Conservation (phyloP, 108 stramenopile species). For the Nitzschia inconspicua region DNA sequence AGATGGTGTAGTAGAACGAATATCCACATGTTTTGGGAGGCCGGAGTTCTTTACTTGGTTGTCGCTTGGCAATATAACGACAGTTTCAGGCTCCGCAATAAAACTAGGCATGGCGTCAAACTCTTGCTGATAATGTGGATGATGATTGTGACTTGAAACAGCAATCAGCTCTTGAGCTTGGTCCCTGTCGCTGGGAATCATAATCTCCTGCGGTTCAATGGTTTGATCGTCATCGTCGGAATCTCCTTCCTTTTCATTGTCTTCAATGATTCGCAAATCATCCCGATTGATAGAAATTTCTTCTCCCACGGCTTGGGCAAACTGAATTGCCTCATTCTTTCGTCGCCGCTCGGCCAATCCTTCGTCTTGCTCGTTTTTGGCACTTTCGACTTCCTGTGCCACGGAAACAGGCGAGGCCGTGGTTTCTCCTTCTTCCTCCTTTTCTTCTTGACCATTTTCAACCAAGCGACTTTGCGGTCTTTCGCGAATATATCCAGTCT, state of each 20-base stretch:
- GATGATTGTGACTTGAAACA: conserved; percentile 1
- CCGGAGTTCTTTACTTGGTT: neutral
- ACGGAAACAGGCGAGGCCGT: conserved; percentile 8
- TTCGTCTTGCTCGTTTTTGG: conserved; percentile 14
- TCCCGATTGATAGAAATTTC: conserved; percentile 37
- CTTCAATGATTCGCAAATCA: conserved; percentile 62
- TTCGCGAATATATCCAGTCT: no score
- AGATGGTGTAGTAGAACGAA: no score
- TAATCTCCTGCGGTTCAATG: neutral
- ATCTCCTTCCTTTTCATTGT: conserved; percentile 37
- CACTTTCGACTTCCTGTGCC: conserved; percentile 6
- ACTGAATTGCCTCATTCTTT: conserved; percentile 57
- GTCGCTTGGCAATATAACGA: neutral
- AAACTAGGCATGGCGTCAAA: neutral
- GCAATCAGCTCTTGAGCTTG: neutral
- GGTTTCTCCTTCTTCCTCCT: conserved; percentile 16
- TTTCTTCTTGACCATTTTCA: neutral
- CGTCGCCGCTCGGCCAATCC: conserved; percentile 49
- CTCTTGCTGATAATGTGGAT: neutral
- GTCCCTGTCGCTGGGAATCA: no score
- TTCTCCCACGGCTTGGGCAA: conserved; percentile 75
- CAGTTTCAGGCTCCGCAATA: neutral
- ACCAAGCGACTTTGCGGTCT: neutral
- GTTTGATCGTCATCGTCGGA: conserved; percentile 32
- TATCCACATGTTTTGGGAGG: neutral